Base-by-base conservation (phyloP, 2,329 filamentous ascomycete species). In the Talaromyces sp. region DNA sequence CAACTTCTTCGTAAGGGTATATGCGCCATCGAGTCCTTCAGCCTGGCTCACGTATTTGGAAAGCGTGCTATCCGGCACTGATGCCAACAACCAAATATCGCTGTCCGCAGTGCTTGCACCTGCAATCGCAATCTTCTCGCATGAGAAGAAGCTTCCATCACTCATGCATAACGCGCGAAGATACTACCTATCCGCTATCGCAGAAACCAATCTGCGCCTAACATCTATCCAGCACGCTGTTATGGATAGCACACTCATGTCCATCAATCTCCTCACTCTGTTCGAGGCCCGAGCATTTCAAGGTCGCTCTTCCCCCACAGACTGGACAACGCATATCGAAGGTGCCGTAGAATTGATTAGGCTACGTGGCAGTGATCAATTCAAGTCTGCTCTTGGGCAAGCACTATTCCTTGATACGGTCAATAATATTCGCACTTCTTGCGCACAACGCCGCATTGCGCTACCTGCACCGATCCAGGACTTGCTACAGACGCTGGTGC, bases 211-310 rank as follows among this genome's bases (percentile, higher is more conserved):
- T 35, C n/a, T 22, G 10, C 7, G 19, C 22, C 35, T 59, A 43
- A 27, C 16, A n/a, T 59, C 56, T 13, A 10, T 39, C 19, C 56
- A 59, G 19, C 56, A 24, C 35, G 56, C 56, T 11, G 19, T 59
- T 19, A 59, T n/a, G 16, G 56, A 59, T 43, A 39, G 31, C n/a
- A 59, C 56, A 16, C 56, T 59, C 10, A 39, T 39, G 35, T 59
- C 56, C 3, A 39, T 59, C 56, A 37, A 24, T 16, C 56, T 59
- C 16, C 33, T 59, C 33, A 39, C 39, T 27, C 19, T 59, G 13
- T 59, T 59, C 37, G 56, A 59, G 37, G 56, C 37, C 27, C 27
- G 33, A 14, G 56, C 56, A 3, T 59, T 59, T 14, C 56, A 59
- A 16, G 31, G 56, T 16, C 24, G 56, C 8, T 39, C 35, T 37